Evolutionary conservation across 345 rosid species (phyloP), one percentile per base, ranked within the genome.

Genomic region (Lepidium didymum): DNA sequence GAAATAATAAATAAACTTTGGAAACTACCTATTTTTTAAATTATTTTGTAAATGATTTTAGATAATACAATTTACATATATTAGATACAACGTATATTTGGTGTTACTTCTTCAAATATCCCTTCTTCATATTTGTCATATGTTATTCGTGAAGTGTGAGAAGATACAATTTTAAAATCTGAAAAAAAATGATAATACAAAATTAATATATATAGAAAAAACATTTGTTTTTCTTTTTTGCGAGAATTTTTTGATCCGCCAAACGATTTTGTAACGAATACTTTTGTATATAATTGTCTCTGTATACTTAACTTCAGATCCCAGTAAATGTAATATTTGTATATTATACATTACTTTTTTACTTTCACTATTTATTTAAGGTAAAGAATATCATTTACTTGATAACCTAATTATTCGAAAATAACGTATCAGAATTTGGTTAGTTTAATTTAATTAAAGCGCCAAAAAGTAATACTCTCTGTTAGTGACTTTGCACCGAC

Each of bases 231-330:
- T 40, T 33, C 11, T 52, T 66, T 7, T 43, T 42, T 7, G 33
- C 7, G 33, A 29, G 7, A 29, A 29, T 29, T 5, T 29, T 4
- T 29, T 18, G 52, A 54, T 43, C 36, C 38, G 45, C 56, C 64
- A 56, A 56, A 44, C 18, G 14, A 56, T 56, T 14, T 35, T 45
- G 64, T 40, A 35, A 36, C 12, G n/a, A 25, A 68, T 16, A 19
- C 16, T 35, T 55, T 13, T 55, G 29, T 37, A n/a, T 56, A 29
- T 29, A 29, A 6, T 29, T 46, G 18, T 47, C 18, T 63, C 13
- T 16, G 46, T 72, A 72, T 63, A 64, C 70, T 56, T 64, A 56
- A 31, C 76, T 72, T 72, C 51, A 38, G 58, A 38, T 64, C 70
- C 62, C 70, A 29, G 69, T 56, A 72, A 13, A 46, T 64, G 10